Percentiles rank a stretch among this genome's conserved stretches.
phyloP scores from a whole-genome alignment of 805 yeast species.

The Candida easanensis region DNA sequence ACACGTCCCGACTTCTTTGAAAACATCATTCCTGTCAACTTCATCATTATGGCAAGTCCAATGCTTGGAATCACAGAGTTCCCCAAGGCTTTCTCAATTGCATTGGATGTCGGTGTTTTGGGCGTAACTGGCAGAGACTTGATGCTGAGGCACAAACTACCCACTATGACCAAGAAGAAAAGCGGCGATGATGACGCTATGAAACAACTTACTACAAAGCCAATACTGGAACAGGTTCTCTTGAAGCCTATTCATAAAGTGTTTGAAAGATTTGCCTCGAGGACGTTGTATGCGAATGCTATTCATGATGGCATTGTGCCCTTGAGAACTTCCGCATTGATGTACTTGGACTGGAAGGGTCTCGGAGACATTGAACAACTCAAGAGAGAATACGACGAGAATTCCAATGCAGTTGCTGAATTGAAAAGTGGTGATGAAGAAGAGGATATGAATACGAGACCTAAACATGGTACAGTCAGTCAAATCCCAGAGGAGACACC shows the following conservation, averaged over 20 bases:
- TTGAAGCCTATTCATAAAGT: slow-evolving; percentile 67
- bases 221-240: slow-evolving; percentile 74
- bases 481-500: slow-evolving; percentile 14
- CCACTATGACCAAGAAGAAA: slow-evolving; percentile 19
- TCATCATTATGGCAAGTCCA: slow-evolving; percentile 84
- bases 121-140: slow-evolving; percentile 93
- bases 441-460: slow-evolving; percentile 16
- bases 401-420: slow-evolving; percentile 11
- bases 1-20: slow-evolving; percentile 69
- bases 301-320: slow-evolving; percentile 96
- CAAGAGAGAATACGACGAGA: slow-evolving; percentile 16
- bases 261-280: slow-evolving; percentile 57
- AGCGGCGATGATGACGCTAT: slow-evolving; percentile 6
- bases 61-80: slow-evolving; percentile 86
- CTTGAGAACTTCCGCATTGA: slow-evolving; percentile 78
- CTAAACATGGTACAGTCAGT: slow-evolving; percentile 21
- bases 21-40: slow-evolving; percentile 66
- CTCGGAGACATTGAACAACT: slow-evolving; percentile 45
- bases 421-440: slow-evolving; percentile 1
- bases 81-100: slow-evolving; percentile 80
- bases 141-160: slow-evolving; percentile 52
- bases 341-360: slow-evolving; percentile 85
- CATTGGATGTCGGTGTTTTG: slow-evolving; percentile 82
- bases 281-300: slow-evolving; percentile 88
- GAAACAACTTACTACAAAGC: slow-evolving; percentile 37